These are phyloP conservation scores for Ilex aquifolium DNA, from an alignment of 257 asterid species.

Conservation along the genomic window DNA sequence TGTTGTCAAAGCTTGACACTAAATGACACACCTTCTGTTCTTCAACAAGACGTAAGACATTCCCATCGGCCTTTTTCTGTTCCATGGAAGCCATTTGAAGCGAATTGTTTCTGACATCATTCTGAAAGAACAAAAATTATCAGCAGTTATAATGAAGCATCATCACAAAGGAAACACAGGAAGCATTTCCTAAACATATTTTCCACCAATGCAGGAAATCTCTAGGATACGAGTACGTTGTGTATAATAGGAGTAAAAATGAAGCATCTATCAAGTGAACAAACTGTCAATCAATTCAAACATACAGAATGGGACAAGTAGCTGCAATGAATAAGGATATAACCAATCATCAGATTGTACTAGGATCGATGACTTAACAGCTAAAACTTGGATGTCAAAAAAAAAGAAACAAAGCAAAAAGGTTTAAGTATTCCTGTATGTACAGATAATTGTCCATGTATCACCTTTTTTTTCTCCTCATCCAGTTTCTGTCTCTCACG, in stretches of 20 bases:
- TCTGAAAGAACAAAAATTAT: constrained; percentile 29
- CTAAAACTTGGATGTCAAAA: not conserved
- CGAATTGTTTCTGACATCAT: constrained; percentile 56
- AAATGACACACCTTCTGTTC: constrained; percentile 58
- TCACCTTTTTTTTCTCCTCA: constrained; percentile 71
- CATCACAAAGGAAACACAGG: not conserved
- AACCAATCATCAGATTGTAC: not conserved
- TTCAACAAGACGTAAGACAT: constrained; percentile 74
- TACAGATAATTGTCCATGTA: not conserved
- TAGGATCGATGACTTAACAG: not conserved
- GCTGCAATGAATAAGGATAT: not conserved
- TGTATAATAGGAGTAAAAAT: too few species aligned
- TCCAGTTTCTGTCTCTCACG: constrained; percentile 82
- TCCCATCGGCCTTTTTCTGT: constrained; percentile 70
- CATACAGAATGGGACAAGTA: not conserved
- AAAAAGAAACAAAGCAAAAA: not conserved
- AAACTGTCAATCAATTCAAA: not conserved
- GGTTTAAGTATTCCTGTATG: not conserved
- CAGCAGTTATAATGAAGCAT: not conserved
- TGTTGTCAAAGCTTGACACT: constrained; percentile 7
- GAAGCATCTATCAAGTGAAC: too few species aligned
- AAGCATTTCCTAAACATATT: not conserved
- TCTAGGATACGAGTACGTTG: too few species aligned
- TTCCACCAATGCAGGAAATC: not conserved
- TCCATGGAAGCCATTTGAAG: constrained; percentile 80